Conservation (phyloP, 2,329 filamentous ascomycete species). For the Diaporthe citri region DNA sequence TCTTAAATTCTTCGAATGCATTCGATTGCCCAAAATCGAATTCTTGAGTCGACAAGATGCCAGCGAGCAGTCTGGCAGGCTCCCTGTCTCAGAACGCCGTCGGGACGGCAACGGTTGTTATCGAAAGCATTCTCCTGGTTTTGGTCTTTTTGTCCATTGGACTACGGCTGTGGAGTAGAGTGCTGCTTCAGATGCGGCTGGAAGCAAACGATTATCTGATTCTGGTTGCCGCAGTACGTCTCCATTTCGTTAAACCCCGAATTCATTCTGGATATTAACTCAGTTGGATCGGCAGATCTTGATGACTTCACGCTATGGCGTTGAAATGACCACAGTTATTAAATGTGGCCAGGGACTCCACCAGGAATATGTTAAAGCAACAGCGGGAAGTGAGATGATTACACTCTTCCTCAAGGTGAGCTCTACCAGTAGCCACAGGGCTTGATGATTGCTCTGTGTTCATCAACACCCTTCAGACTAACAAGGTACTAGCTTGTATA, state of each 20-base stretch:
- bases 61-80: constrained; percentile 7
- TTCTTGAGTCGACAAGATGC: not conserved
- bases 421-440: not conserved
- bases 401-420: constrained; percentile 6
- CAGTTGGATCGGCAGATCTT: not conserved
- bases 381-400: not conserved
- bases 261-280: not conserved
- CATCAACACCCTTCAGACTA: not conserved
- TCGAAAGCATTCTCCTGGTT: constrained; percentile 6
- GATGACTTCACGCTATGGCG: constrained; percentile 9
- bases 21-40: not conserved
- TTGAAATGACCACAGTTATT: constrained; percentile 17
- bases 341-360: constrained; percentile 21
- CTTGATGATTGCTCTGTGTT: not conserved
- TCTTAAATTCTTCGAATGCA: not conserved
- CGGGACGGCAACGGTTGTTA: constrained; percentile 15
- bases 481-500: constrained; percentile 5
- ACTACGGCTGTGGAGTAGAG: constrained; percentile 4
- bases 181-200: not conserved
- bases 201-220: constrained; percentile 14
- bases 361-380: not conserved
- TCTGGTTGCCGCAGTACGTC: not conserved
- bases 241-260: not conserved
- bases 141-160: not conserved
- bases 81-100: constrained; percentile 2